These are phyloP conservation scores for Apiospora saccharicola DNA, from an alignment of 2,329 filamentous ascomycete species.

Conservation along the genomic window DNA sequence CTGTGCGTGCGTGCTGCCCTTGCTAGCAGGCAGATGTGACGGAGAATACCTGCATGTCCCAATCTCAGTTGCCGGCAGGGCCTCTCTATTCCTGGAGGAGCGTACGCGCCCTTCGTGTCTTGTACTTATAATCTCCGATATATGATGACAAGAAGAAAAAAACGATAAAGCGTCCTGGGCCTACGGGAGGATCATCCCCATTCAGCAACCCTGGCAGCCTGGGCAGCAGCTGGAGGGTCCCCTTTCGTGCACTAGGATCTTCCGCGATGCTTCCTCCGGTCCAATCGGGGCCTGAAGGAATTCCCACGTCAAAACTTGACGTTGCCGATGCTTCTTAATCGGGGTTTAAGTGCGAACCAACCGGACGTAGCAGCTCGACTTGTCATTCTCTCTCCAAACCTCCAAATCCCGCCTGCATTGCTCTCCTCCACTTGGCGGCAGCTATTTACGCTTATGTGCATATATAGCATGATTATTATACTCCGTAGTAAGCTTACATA, in stretches of 20 bases:
- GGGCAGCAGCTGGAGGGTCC: not conserved
- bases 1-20: not conserved
- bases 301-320: not conserved
- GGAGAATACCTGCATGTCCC: not conserved
- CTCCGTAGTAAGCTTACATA: not conserved
- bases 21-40: not conserved
- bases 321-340: not conserved
- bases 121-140: not conserved
- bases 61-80: not conserved
- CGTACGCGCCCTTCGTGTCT: not conserved
- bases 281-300: not conserved
- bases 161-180: not conserved
- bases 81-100: not conserved
- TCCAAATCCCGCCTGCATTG: conserved; percentile 3
- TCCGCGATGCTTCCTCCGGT: not conserved
- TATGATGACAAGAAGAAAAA: conserved; percentile 14
- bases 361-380: not conserved
- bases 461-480: not conserved
- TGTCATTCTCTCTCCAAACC: not conserved
- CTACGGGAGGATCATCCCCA: not conserved
- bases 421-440: not conserved
- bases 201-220: not conserved
- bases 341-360: not conserved
- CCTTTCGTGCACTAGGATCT: conserved; percentile 9
- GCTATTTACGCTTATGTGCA: not conserved